Evolutionary conservation across 192 early-diverging fungal species (phyloP).

Genomic region (Backusella macrospora): DNA sequence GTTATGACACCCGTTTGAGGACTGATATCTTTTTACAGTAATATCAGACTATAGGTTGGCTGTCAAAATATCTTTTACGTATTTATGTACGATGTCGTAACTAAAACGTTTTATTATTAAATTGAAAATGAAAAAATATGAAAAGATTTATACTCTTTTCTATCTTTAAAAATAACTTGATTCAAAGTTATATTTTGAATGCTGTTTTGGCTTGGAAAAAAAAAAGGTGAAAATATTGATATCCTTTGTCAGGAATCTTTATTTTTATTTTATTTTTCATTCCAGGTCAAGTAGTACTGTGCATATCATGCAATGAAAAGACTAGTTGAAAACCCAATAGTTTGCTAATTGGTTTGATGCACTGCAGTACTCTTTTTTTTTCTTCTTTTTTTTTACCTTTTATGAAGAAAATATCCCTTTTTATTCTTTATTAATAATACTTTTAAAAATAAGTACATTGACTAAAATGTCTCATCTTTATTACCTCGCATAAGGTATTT

Average conservation of each 20-base stretch:
- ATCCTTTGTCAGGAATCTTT: neutral
- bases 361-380: neutral
- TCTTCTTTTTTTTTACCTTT: neutral
- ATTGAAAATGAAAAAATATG: conserved; percentile 14
- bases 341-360: neutral
- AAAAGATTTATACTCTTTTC: neutral
- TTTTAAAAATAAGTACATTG: neutral
- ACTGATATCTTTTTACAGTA: conserved; percentile 14
- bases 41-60: conserved; percentile 22
- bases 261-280: neutral
- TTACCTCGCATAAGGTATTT: neutral
- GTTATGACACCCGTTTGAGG: conserved; percentile 17
- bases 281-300: neutral
- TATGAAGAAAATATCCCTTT: conserved; percentile 5
- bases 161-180: neutral
- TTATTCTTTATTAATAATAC: neutral
- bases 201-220: neutral
- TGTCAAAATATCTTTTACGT: conserved; percentile 15
- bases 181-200: neutral
- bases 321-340: neutral
- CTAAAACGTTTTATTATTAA: conserved; percentile 2
- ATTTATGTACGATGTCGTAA: neutral
- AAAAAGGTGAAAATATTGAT: no score
- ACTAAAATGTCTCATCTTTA: neutral
- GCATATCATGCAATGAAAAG: neutral